Base-by-base conservation (phyloP, 1,139 yeast species). In the Saccharomyces hybrid region DNA sequence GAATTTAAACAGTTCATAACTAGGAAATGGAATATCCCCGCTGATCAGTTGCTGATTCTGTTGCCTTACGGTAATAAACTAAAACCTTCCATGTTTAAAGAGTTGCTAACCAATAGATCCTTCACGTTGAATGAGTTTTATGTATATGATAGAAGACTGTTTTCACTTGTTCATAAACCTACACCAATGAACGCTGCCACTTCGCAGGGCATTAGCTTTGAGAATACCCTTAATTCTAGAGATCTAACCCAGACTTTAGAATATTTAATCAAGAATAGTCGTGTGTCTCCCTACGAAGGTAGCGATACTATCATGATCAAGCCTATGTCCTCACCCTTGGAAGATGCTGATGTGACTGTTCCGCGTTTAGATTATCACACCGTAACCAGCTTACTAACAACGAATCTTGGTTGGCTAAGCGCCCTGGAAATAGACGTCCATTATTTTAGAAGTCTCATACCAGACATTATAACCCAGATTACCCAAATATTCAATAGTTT, bases 41-140 rank as follows among this genome's bases (percentile, higher is more conserved):
- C 61, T 1, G 79, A 76, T 27, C 78, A 82, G 60, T 66, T 83
- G 47, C 81, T 85, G 60, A 70, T 86, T n/a, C 69, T 86, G 48
- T 78, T 87, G 0, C 81, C 88, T 2, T 84, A 79, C 69, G 93
- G 90, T 0, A 76, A 79, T 49, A 82, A 79, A 61, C 72, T 84
- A 60, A 82, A 80, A 66, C 81, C 75, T 61, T 73, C 75, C 44
- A 60, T 52, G 41, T 66, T 66, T 48, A 56, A 57, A 19, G 60
- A 76, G 78, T 64, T 62, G 62, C 11, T 56, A 58, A 47, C 67
- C 61, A 49, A 62, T 38, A 55, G 46, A 29, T 49, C 52, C 19
- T 73, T 75, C 59, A 79, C 76, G 52, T 62, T 73, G 34, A 71
- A 71, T 52, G 86, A 82, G 55, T 73, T 84, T 2, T 84, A 78